phyloP scores from a whole-genome alignment of 176 grass and related monocot species.

The Rhynchospora pubera region DNA sequence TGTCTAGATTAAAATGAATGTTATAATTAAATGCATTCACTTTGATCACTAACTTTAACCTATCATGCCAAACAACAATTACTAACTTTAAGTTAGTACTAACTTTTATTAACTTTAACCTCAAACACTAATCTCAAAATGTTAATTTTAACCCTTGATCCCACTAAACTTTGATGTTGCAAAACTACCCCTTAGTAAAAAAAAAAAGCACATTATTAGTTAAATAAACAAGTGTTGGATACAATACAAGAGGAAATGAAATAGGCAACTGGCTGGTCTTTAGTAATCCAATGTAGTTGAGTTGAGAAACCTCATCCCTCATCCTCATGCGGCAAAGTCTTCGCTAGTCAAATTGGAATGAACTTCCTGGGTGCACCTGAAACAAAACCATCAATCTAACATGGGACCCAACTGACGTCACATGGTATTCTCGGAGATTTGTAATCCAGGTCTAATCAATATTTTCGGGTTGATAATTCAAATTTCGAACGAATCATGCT shows the following conservation, averaged over 20 bases:
- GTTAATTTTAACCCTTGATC: too few species aligned
- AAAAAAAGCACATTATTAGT: neutral
- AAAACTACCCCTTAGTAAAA: too few species aligned
- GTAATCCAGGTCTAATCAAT: neutral
- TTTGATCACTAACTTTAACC: too few species aligned
- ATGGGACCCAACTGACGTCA: neutral
- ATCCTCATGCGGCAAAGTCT: neutral
- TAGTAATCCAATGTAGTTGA: neutral
- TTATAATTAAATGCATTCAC: too few species aligned
- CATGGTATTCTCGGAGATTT: neutral
- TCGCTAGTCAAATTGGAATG: neutral
- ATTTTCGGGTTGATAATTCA: neutral
- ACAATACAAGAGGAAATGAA: neutral
- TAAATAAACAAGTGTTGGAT: neutral
- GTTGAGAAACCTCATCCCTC: neutral
- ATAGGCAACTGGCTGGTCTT: neutral
- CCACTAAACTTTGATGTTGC: too few species aligned
- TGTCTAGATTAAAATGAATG: too few species aligned
- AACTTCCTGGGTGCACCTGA: neutral
- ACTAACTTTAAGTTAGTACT: too few species aligned
- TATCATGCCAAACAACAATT: too few species aligned
- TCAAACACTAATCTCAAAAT: too few species aligned
- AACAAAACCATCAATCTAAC: neutral
- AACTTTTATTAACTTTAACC: too few species aligned
- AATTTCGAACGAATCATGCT: slow-evolving; percentile 1